Evolutionary conservation across 2,329 filamentous ascomycete species (phyloP).

Genomic region (Beauveria australis): DNA sequence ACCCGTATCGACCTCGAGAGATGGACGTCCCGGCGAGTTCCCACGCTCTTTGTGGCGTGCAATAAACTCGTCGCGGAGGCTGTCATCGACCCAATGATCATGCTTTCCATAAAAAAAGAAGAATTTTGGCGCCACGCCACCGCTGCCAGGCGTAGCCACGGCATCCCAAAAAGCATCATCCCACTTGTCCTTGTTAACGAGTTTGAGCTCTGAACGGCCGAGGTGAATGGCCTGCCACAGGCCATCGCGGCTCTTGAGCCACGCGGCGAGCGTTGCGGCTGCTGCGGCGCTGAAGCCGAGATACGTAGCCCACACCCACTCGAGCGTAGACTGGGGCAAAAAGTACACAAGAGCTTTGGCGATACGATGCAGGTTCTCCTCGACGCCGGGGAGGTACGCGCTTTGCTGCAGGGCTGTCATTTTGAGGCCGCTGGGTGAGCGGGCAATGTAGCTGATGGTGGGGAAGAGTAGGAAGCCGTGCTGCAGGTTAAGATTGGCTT

Average conservation of each 20-base stretch:
- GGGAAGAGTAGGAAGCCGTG: conserved; percentile 63
- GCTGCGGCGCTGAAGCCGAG: conserved; percentile 41
- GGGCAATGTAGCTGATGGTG: conserved; percentile 63
- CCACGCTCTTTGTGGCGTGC: conserved; percentile 26
- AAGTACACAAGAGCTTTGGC: conserved; percentile 33
- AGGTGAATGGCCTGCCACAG: conserved; percentile 53
- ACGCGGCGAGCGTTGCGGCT: conserved; percentile 41
- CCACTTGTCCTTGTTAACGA: conserved; percentile 52
- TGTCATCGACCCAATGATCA: conserved; percentile 55
- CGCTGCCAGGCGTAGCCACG: conserved; percentile 7
- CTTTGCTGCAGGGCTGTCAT: conserved; percentile 23
- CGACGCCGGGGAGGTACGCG: conserved; percentile 30
- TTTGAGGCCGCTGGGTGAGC: conserved; percentile 50
- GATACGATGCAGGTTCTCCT: conserved; percentile 31
- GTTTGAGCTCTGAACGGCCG: conserved; percentile 51
- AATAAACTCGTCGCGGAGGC: conserved; percentile 49
- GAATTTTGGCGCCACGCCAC: conserved; percentile 37
- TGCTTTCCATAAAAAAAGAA: conserved; percentile 51
- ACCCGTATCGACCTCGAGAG: conserved; percentile 46
- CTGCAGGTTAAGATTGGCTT: conserved; percentile 33
- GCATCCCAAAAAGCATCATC: conserved; percentile 50
- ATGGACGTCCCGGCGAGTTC: conserved; percentile 30
- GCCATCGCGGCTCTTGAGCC: conserved; percentile 48
- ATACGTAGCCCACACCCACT: conserved; percentile 33
- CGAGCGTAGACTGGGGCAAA: conserved; percentile 31